These are phyloP conservation scores for Ceratocystis harringtonii DNA, from an alignment of 2,329 filamentous ascomycete species.

Conservation along the genomic window DNA sequence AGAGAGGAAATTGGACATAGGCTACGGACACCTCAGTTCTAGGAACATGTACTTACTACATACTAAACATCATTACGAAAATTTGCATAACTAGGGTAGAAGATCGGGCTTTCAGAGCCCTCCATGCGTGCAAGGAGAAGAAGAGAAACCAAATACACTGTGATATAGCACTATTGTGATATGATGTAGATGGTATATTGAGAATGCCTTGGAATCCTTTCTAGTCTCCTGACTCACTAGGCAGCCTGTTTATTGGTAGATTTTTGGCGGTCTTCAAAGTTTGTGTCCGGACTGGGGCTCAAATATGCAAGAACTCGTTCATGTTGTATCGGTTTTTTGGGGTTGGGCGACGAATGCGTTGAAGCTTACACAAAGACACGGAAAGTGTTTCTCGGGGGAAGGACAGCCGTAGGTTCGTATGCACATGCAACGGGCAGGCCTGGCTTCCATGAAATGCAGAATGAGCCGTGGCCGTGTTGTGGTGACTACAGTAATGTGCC, in stretches of 20 bases:
- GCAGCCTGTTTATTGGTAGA: background rate
- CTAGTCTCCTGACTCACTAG: background rate
- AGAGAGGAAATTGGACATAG: background rate
- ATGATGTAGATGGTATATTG: background rate
- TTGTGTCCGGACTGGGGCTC: constrained; percentile 19
- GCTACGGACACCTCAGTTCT: background rate
- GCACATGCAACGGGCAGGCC: constrained; percentile 20
- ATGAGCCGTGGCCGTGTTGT: background rate
- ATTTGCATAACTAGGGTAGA: background rate
- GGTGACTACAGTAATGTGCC: too few species aligned
- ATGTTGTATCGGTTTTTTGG: constrained; percentile 25
- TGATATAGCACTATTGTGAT: background rate
- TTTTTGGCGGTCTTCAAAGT: background rate
- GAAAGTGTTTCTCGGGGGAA: constrained; percentile 23
- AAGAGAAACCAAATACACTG: too few species aligned
- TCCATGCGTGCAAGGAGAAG: background rate
- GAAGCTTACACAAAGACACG: constrained; percentile 30
- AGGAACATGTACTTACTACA: background rate
- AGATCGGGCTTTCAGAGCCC: background rate
- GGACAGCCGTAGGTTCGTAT: constrained; percentile 27
- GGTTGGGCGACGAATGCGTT: constrained; percentile 23
- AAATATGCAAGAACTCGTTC: constrained; percentile 25
- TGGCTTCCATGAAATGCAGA: constrained; percentile 21
- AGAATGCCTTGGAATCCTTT: background rate
- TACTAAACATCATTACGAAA: background rate